Conservation (phyloP, 768 basidiomycete species). For the Tulasnella sp. region DNA sequence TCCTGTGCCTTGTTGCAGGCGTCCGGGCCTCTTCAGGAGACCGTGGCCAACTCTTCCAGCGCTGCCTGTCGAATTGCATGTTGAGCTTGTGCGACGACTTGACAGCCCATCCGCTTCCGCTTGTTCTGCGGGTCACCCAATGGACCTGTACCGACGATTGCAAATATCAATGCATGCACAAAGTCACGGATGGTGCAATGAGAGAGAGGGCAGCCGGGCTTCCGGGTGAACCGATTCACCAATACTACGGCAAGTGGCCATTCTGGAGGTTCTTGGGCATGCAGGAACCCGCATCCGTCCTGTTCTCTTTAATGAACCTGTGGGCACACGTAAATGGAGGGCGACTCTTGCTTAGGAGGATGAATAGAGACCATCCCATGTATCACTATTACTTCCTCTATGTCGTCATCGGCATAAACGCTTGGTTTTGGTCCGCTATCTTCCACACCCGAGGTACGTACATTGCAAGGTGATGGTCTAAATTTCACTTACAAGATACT, state of each 20-base stretch:
- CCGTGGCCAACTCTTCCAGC: conserved; percentile 38
- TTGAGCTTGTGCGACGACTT: conserved; percentile 30
- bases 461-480: neutral
- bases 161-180: conserved; percentile 80
- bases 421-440: conserved; percentile 84
- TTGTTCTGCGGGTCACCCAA: conserved; percentile 52
- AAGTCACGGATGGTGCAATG: conserved; percentile 49
- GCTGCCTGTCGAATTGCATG: conserved; percentile 40
- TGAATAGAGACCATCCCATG: conserved; percentile 56
- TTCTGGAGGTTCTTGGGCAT: conserved; percentile 81
- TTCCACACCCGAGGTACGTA: conserved; percentile 84
- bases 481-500: neutral
- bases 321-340: conserved; percentile 58
- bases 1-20: neutral
- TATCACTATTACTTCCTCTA: conserved; percentile 51
- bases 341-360: conserved; percentile 32
- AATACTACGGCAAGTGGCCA: conserved; percentile 96
- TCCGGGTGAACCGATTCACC: conserved; percentile 35
- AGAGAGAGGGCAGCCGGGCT: conserved; percentile 20
- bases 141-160: conserved; percentile 88
- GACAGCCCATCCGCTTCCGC: conserved; percentile 22
- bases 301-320: conserved; percentile 80
- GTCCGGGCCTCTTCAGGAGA: conserved; percentile 50
- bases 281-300: conserved; percentile 88
- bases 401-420: conserved; percentile 64